Percentiles rank a stretch among this genome's conserved stretches.
phyloP scores from a whole-genome alignment of 2,329 filamentous ascomycete genomes.

The Diaporthe amygdali region DNA sequence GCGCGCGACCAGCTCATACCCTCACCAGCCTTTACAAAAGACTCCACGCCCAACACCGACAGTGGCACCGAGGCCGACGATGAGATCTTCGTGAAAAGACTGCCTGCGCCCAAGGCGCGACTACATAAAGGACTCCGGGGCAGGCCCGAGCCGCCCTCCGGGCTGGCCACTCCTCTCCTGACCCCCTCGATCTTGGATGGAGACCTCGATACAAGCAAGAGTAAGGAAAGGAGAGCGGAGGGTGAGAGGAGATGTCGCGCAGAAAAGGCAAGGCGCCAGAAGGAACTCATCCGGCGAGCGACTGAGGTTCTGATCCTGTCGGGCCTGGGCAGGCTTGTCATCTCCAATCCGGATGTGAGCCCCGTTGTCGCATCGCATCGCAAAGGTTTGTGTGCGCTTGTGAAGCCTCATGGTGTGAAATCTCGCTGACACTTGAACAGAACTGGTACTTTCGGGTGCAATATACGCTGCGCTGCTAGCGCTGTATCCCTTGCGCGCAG shows the following conservation, averaged over 20 bases:
- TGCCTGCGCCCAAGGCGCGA: conserved; percentile 78
- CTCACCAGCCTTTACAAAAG: conserved; percentile 46
- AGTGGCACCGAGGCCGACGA: conserved; percentile 96
- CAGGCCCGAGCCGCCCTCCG: conserved; percentile 58
- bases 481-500: conserved; percentile 66
- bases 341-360: conserved; percentile 50
- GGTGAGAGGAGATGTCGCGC: conserved; percentile 22
- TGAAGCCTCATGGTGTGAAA: not conserved
- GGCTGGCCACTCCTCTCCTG: conserved; percentile 59
- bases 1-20: conserved; percentile 29
- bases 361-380: conserved; percentile 52
- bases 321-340: conserved; percentile 54
- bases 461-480: conserved; percentile 47
- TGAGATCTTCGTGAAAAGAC: conserved; percentile 83
- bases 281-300: conserved; percentile 56
- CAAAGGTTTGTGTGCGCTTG: conserved; percentile 46
- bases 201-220: conserved; percentile 35
- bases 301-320: conserved; percentile 58
- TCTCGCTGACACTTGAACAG: conserved; percentile 39
- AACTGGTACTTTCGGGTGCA: conserved; percentile 43
- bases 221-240: conserved; percentile 25
- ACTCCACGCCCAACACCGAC: conserved; percentile 73
- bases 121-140: conserved; percentile 80
- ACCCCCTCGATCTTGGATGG: conserved; percentile 54
- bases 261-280: conserved; percentile 49